Percentiles rank a stretch among this genome's conserved stretches.
These are phyloP conservation scores for Passiflora organensis DNA, from an alignment of 345 rosid genomes.

Conservation along the genomic window DNA sequence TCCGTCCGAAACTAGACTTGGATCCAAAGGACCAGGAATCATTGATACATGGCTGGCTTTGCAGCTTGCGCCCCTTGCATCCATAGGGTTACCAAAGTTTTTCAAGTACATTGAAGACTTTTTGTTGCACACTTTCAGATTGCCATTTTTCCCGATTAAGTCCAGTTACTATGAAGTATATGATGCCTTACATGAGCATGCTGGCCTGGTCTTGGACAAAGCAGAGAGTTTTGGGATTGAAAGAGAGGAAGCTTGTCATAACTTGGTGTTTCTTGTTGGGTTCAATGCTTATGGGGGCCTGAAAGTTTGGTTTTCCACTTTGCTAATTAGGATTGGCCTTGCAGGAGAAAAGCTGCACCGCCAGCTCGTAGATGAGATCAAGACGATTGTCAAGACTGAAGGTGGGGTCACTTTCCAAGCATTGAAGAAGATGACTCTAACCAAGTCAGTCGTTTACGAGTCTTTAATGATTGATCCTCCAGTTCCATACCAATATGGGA, in stretches of 20 bases:
- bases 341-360: constrained; percentile 35
- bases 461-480: constrained; percentile 39
- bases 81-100: constrained; percentile 20
- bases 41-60: constrained; percentile 16
- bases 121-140: constrained; percentile 23
- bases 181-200: constrained; percentile 17
- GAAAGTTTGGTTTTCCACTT: constrained; percentile 22
- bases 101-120: constrained; percentile 19
- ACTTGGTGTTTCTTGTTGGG: constrained; percentile 31
- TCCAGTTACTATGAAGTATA: constrained; percentile 31
- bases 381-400: constrained; percentile 18
- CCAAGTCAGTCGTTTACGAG: constrained; percentile 46
- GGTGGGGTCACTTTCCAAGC: constrained; percentile 30
- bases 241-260: constrained; percentile 46
- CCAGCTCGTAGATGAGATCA: constrained; percentile 33
- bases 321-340: constrained; percentile 41
- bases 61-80: constrained; percentile 25
- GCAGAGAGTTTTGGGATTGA: constrained; percentile 30
- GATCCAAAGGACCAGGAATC: constrained; percentile 16
- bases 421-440: constrained; percentile 36
- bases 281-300: constrained; percentile 43
- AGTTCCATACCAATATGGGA: constrained; percentile 42
- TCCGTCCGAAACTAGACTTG: constrained; percentile 22
- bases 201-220: constrained; percentile 19
- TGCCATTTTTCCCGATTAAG: constrained; percentile 24